Evolutionary conservation across 768 basidiomycete species (phyloP).

Genomic region (Chiua virens): DNA sequence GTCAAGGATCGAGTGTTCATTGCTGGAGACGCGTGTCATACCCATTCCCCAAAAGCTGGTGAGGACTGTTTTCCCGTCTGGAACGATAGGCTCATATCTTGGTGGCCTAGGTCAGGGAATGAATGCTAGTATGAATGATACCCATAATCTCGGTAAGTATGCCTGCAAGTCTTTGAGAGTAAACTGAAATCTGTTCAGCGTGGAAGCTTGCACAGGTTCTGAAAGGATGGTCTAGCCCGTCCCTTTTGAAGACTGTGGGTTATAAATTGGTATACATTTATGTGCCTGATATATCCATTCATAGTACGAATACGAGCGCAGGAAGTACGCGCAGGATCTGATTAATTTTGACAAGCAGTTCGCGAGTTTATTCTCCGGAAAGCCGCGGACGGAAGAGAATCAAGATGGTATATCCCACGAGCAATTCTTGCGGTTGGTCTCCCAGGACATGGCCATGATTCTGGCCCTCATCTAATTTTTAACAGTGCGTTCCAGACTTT

Average conservation of each 20-base stretch:
- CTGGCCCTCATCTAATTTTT: neutral
- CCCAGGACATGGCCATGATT: neutral
- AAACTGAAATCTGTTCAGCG: constrained; percentile 46
- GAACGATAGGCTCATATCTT: neutral
- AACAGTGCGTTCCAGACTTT: constrained; percentile 39
- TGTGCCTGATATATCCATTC: neutral
- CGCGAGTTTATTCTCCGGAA: constrained; percentile 65
- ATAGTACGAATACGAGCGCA: constrained; percentile 69
- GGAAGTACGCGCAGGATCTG: constrained; percentile 68
- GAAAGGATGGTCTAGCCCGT: constrained; percentile 39
- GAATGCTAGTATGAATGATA: constrained; percentile 77
- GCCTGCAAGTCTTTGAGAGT: constrained; percentile 27
- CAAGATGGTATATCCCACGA: constrained; percentile 35
- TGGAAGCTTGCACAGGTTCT: constrained; percentile 54
- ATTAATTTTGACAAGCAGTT: constrained; percentile 71
- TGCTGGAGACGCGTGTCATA: constrained; percentile 74
- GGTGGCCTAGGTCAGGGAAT: constrained; percentile 59
- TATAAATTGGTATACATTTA: neutral
- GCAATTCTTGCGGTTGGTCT: constrained; percentile 35
- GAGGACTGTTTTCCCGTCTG: neutral
- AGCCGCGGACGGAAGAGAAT: constrained; percentile 50
- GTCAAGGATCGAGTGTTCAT: constrained; percentile 68
- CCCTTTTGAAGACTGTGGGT: constrained; percentile 42
- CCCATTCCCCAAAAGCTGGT: constrained; percentile 68
- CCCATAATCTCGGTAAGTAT: constrained; percentile 60